A percentile compares a stretch with the other conserved stretches of the same genome.
Conservation (phyloP, 2,329 filamentous ascomycete species). For the Fusarium devonianum region DNA sequence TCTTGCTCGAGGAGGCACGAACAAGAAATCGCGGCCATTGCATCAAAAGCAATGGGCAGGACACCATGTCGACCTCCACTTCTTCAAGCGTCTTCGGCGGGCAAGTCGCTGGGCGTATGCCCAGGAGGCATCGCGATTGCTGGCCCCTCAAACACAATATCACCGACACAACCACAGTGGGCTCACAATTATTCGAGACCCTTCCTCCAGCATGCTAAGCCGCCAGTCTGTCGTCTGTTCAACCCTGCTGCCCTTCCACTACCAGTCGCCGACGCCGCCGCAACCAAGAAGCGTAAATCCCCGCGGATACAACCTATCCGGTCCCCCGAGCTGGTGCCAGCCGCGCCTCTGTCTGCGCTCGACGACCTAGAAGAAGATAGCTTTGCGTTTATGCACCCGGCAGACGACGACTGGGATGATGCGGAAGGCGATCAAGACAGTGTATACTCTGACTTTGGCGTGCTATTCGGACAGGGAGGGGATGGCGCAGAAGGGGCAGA, state of each 20-base stretch:
- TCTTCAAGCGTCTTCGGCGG: constrained; percentile 31
- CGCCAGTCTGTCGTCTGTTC: constrained; percentile 39
- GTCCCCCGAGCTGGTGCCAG: constrained; percentile 46
- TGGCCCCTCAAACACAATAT: constrained; percentile 10
- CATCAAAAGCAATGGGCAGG: constrained; percentile 29
- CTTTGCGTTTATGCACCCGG: constrained; percentile 56
- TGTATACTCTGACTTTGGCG: constrained; percentile 63
- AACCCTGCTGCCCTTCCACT: constrained; percentile 42
- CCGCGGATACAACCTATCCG: constrained; percentile 44
- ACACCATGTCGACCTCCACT: constrained; percentile 35
- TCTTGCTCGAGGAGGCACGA: constrained; percentile 43
- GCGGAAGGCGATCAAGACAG: constrained; percentile 54
- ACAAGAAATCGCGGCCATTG: constrained; percentile 32
- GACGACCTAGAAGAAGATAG: constrained; percentile 55
- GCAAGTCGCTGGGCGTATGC: constrained; percentile 28
- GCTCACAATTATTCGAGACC: constrained; percentile 9
- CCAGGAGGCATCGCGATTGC: constrained; percentile 16
- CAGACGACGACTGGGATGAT: constrained; percentile 55
- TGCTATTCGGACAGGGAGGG: constrained; percentile 54
- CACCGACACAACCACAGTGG: constrained; percentile 13
- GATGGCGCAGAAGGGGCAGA: constrained; percentile 40
- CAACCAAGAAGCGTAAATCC: constrained; percentile 41
- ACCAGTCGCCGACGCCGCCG: constrained; percentile 38
- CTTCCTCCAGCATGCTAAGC: constrained; percentile 23
- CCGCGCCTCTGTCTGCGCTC: constrained; percentile 27